Base-by-base conservation (phyloP, 73 alveolate species). In the Paramecium biaurelia region DNA sequence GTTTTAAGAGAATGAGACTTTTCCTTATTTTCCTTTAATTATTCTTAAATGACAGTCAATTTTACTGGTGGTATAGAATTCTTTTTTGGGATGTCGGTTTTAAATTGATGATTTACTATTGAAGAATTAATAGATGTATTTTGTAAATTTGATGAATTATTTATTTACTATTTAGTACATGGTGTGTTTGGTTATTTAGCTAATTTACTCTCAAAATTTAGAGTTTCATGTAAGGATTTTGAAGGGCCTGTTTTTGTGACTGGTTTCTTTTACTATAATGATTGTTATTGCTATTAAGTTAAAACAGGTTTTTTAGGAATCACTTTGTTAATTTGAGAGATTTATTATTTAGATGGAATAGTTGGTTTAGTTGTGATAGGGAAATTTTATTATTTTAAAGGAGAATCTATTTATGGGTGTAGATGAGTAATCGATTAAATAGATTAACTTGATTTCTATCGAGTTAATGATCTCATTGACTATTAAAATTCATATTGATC, bases 181-280 rank as follows among this genome's bases (percentile, higher is more conserved):
- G 86, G 86, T 32, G 86, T 72, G 18, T 72, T 35, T n/a, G 86
- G 86, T 37, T 11, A 63, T 63, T 63, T 63, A 38, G 32, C 1
- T 14, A 72, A 2, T 72, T 15, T 35, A 72, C 32, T 72, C 2
- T 72, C 86, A 32, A 72, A 72, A 28, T 30, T 11, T 35, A 20
- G 86, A 21, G 86, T 38, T 38, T 72, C 63, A 72, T 72, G 86
- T 10, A 72, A 21, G 38, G 86, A 72, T 72, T 72, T 72, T 5
- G 86, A 72, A 14, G 86, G 86, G 7, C 86, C 86, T 2, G 32
- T 15, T 37, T 72, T 72, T 3, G 45, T 18, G 18, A 10, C 8
- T 3, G 86, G 84, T 63, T 32, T 63, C 12, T 63, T 63, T 30
- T 30, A 14, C 6, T 10, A 32, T 14, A 53, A 18, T 18, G 28